Conservation (phyloP, 78 protist species). For the Isochrysis galbana region DNA sequence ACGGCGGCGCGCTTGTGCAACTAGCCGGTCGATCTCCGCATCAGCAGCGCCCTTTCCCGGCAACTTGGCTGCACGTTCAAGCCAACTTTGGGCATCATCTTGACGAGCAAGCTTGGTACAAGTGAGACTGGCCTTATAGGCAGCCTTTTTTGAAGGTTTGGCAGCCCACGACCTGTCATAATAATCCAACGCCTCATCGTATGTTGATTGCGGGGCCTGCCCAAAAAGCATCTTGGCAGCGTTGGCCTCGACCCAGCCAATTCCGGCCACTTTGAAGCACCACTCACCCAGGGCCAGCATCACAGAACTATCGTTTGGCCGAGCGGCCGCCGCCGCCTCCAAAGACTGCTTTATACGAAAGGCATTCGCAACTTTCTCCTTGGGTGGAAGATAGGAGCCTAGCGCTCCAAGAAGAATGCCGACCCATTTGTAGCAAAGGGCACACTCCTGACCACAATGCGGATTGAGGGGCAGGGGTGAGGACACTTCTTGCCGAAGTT, state of each 20-base stretch:
- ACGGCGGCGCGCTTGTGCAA: too few species aligned
- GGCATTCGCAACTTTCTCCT: not conserved
- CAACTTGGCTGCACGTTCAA: not conserved
- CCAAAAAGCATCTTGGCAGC: not conserved
- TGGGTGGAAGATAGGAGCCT: not conserved
- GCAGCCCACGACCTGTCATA: not conserved
- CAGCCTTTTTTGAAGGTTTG: not conserved
- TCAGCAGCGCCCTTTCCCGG: not conserved
- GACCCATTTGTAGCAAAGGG: not conserved
- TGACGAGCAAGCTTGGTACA: not conserved
- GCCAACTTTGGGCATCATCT: not conserved
- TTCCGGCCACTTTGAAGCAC: not conserved
- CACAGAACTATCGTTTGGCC: not conserved
- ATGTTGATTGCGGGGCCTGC: not conserved
- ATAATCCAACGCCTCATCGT: not conserved
- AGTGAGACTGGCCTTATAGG: not conserved
- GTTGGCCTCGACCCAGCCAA: not conserved
- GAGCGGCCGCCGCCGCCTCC: not conserved
- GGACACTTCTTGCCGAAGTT: too few species aligned
- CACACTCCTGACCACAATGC: too few species aligned
- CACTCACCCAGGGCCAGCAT: not conserved
- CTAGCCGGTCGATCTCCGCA: not conserved
- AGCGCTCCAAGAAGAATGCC: not conserved
- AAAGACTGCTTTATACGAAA: not conserved
- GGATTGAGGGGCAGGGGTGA: too few species aligned